phyloP scores from a whole-genome alignment of 140 eudicot genomes.

The Erigeron philadelphicus region DNA sequence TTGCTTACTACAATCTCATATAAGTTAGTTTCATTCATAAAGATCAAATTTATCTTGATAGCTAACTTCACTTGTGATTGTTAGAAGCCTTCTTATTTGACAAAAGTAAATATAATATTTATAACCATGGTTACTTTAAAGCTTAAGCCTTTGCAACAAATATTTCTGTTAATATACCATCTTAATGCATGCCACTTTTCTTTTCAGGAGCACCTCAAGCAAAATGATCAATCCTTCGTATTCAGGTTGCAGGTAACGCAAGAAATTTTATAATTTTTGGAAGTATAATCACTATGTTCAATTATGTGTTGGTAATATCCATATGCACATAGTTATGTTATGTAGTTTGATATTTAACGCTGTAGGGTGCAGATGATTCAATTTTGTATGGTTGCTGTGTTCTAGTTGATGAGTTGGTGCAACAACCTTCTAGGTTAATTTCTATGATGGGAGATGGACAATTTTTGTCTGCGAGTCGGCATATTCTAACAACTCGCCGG shows the following conservation, averaged over 20 bases:
- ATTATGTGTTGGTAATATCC: not conserved
- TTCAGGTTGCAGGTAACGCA: slow-evolving; percentile 84
- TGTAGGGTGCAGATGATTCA: slow-evolving; percentile 92
- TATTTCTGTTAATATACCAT: slow-evolving; percentile 7
- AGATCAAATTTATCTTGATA: not conserved
- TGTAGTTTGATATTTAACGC: slow-evolving; percentile 13
- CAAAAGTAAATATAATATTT: not conserved
- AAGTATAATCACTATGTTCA: not conserved
- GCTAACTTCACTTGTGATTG: slow-evolving; percentile 11
- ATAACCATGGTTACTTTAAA: not conserved
- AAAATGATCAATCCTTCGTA: slow-evolving; percentile 81
- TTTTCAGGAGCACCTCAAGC: slow-evolving; percentile 92
- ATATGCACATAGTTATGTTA: not conserved
- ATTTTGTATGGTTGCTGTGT: slow-evolving; percentile 93
- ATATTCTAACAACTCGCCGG: slow-evolving; percentile 77
- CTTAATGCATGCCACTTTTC: slow-evolving; percentile 20
- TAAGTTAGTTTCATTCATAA: not conserved
- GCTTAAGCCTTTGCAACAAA: not conserved
- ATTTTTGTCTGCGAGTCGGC: slow-evolving; percentile 50
- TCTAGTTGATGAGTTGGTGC: slow-evolving; percentile 83
- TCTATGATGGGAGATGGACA: slow-evolving; percentile 65
- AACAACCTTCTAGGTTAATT: slow-evolving; percentile 79
- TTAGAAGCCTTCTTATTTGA: slow-evolving; percentile 4
- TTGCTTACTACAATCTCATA: slow-evolving; percentile 11
- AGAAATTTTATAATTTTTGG: slow-evolving; percentile 1